These are phyloP conservation scores for Aciculosporium take DNA, from an alignment of 2,329 filamentous ascomycete genomes.

Conservation along the genomic window DNA sequence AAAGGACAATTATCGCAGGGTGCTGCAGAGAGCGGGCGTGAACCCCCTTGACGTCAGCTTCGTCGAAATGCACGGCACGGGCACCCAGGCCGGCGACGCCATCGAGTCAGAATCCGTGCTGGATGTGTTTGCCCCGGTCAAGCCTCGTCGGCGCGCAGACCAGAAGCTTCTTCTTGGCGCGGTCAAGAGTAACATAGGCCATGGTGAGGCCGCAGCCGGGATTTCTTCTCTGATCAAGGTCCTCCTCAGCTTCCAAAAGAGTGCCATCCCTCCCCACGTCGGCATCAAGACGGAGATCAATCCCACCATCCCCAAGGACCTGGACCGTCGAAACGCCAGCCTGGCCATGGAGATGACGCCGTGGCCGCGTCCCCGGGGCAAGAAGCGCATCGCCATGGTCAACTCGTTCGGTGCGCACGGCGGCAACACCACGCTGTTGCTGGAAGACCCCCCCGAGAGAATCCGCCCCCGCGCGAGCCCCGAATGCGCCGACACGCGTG, in stretches of 20 bases:
- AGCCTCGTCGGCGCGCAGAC: no score
- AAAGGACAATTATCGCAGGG: constrained; percentile 47
- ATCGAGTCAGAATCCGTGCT: not conserved
- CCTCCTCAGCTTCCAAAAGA: no score
- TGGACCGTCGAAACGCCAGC: constrained; percentile 24
- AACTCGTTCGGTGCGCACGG: constrained; percentile 42
- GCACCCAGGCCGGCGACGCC: not conserved
- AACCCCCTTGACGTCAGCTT: constrained; percentile 67
- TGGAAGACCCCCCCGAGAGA: no score
- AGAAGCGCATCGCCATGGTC: constrained; percentile 20
- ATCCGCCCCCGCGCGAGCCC: constrained; percentile 24
- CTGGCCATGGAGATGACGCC: constrained; percentile 22
- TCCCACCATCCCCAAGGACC: constrained; percentile 24
- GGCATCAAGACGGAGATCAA: constrained; percentile 39
- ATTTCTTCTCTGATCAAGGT: not conserved
- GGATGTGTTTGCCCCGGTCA: constrained; percentile 19
- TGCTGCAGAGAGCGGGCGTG: constrained; percentile 59
- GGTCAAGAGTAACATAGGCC: not conserved
- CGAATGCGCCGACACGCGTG: not conserved
- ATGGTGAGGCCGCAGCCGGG: not conserved
- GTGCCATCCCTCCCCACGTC: constrained; percentile 36
- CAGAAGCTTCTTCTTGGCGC: not conserved
- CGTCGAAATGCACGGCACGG: constrained; percentile 14
- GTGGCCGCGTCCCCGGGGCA: constrained; percentile 16
- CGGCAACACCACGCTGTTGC: constrained; percentile 46